These are phyloP conservation scores for Kodamaea sp. DNA, from an alignment of 1,139 yeast species.

Conservation along the genomic window DNA sequence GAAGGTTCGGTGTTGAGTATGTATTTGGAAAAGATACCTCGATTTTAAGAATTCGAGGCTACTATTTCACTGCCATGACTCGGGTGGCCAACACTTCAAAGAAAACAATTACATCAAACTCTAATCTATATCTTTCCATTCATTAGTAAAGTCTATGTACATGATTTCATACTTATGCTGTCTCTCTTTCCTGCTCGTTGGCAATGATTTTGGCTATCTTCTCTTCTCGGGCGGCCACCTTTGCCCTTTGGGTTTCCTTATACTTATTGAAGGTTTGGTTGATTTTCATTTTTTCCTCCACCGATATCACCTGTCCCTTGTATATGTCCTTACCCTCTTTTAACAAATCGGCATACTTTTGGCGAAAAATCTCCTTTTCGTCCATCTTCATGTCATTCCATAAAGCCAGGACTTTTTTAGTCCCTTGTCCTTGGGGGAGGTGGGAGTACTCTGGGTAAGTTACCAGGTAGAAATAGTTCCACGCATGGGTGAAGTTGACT, in stretches of 20 bases:
- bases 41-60: too few species aligned
- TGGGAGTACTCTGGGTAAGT: constrained; percentile 17
- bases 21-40: too few species aligned
- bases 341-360: constrained; percentile 30
- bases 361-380: constrained; percentile 25
- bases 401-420: constrained; percentile 17
- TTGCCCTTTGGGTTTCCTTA: constrained; percentile 8
- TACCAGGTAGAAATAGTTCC: constrained; percentile 34
- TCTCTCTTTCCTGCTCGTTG: constrained; percentile 2
- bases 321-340: constrained; percentile 32
- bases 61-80: too few species aligned
- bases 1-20: too few species aligned
- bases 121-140: too few species aligned
- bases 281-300: constrained; percentile 12
- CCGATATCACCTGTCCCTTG: constrained; percentile 29
- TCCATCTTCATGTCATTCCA: constrained; percentile 31
- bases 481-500: constrained; percentile 33
- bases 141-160: too few species aligned
- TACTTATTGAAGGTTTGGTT: constrained; percentile 10
- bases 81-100: too few species aligned
- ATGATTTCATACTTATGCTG: too few species aligned
- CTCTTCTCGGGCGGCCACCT: constrained; percentile 7
- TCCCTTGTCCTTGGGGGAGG: constrained; percentile 8
- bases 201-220: constrained; percentile 8
- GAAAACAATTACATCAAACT: too few species aligned